Percentiles rank a stretch among this genome's conserved stretches.
phyloP scores from a whole-genome alignment of 1,284 basidiomycete genomes.

The Cronartium quercuum region DNA sequence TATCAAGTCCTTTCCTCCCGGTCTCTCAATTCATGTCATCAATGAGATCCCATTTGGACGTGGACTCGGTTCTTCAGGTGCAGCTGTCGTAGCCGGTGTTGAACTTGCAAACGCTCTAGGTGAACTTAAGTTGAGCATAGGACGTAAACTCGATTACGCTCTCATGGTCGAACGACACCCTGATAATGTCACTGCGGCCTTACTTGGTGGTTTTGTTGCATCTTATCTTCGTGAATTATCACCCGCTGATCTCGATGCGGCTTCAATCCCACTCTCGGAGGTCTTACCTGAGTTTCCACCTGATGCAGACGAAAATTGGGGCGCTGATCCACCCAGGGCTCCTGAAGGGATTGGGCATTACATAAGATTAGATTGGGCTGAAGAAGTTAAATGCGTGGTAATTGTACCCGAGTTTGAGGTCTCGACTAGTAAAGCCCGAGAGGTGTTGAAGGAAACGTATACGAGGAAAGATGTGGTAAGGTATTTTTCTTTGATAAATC shows the following conservation, averaged over 20 bases:
- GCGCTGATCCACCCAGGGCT: conserved; percentile 74
- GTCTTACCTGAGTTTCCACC: conserved; percentile 93
- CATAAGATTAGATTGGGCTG: conserved; percentile 81
- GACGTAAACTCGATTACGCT: conserved; percentile 85
- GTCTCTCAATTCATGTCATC: conserved; percentile 65
- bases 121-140: conserved; percentile 61
- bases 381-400: conserved; percentile 81
- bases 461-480: conserved; percentile 83
- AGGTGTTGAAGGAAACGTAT: conserved; percentile 76
- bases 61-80: conserved; percentile 92
- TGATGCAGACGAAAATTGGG: conserved; percentile 87
- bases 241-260: conserved; percentile 65
- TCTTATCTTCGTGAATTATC: conserved; percentile 83
- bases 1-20: conserved; percentile 67
- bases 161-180: conserved; percentile 99
- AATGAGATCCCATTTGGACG: conserved; percentile 98
- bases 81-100: conserved; percentile 94
- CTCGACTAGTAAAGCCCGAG: conserved; percentile 87
- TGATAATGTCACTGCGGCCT: conserved; percentile 96
- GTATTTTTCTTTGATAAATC: conserved; percentile 42
- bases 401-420: conserved; percentile 95
- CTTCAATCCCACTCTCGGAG: conserved; percentile 87
- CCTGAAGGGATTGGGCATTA: conserved; percentile 90
- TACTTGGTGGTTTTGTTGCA: conserved; percentile 97
- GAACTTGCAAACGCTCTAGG: conserved; percentile 81